Evolutionary conservation across 2,329 filamentous ascomycete genomes (phyloP).

Genomic region (Ceratocystiopsis sp.): DNA sequence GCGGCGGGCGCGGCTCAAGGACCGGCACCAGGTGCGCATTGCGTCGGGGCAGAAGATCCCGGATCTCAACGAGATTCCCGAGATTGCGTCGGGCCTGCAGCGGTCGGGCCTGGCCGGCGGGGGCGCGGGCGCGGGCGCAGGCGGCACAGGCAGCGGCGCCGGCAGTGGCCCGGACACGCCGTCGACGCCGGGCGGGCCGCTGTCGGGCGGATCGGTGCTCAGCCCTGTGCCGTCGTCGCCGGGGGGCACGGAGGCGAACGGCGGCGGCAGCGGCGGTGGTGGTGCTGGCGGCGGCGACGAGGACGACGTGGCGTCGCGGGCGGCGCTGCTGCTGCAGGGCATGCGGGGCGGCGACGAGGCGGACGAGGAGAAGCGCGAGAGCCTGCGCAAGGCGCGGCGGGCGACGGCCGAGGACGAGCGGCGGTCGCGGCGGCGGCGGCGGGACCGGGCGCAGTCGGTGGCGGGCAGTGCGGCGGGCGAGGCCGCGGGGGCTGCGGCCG

Average conservation of each 20-base stretch:
- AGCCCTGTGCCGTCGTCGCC: constrained; percentile 33
- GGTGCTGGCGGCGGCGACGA: constrained; percentile 55
- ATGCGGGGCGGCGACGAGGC: constrained; percentile 50
- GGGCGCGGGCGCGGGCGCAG: constrained; percentile 10
- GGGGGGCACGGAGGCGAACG: constrained; percentile 20
- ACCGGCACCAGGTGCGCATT: constrained; percentile 75
- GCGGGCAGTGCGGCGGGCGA: constrained; percentile 28
- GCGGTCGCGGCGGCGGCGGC: constrained; percentile 45
- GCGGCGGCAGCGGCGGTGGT: constrained; percentile 53
- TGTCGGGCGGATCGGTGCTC: constrained; percentile 30
- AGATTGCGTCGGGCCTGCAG: constrained; percentile 27
- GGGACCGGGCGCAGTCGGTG: constrained; percentile 37
- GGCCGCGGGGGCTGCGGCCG: not conserved
- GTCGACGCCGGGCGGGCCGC: constrained; percentile 11
- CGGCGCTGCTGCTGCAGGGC: constrained; percentile 68
- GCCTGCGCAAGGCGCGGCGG: constrained; percentile 40
- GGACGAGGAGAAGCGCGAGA: constrained; percentile 37
- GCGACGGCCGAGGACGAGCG: constrained; percentile 71
- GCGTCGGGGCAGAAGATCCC: constrained; percentile 82
- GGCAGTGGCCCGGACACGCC: constrained; percentile 14
- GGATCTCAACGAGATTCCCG: constrained; percentile 47
- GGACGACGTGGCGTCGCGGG: constrained; percentile 70
- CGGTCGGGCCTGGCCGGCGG: not conserved
- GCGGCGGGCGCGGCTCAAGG: constrained; percentile 73
- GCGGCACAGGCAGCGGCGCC: constrained; percentile 18